A percentile compares a stretch with the other conserved stretches of the same genome.
Evolutionary conservation across 306 rosid genomes (phyloP).

Genomic region (Canavalia gladiata): DNA sequence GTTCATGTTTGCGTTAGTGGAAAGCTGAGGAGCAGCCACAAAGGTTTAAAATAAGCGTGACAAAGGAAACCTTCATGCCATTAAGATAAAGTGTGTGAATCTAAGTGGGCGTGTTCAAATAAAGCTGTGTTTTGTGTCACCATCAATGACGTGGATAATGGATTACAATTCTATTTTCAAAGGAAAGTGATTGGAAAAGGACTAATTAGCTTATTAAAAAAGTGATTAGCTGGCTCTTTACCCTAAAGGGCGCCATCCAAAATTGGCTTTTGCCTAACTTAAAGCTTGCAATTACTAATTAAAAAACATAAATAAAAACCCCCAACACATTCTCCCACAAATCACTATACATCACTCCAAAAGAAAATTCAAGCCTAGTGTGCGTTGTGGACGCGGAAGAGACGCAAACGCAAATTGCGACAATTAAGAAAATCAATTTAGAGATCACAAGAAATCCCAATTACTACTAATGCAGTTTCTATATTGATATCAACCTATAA

Average conservation of each 20-base stretch:
- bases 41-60: constrained; percentile 34
- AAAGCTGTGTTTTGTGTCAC: constrained; percentile 48
- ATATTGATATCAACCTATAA: constrained; percentile 12
- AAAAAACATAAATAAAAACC: not conserved
- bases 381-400: constrained; percentile 41
- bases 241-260: constrained; percentile 33
- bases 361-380: constrained; percentile 45
- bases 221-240: constrained; percentile 48
- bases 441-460: constrained; percentile 42
- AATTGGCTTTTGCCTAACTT: constrained; percentile 55
- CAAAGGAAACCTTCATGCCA: constrained; percentile 23
- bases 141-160: constrained; percentile 47
- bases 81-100: constrained; percentile 45
- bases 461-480: constrained; percentile 18
- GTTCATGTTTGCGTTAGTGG: constrained; percentile 32
- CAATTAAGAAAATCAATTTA: constrained; percentile 24
- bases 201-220: constrained; percentile 34
- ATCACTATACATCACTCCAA: constrained; percentile 9
- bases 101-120: constrained; percentile 43
- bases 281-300: constrained; percentile 15
- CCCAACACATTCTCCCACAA: constrained; percentile 38
- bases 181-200: constrained; percentile 39
- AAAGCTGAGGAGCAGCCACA: constrained; percentile 42
- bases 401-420: constrained; percentile 43
- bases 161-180: constrained; percentile 48